A percentile compares a stretch with the other conserved stretches of the same genome.
phyloP scores from a whole-genome alignment of 176 grass and related monocot genomes.

The Urochloa ruziziensis region DNA sequence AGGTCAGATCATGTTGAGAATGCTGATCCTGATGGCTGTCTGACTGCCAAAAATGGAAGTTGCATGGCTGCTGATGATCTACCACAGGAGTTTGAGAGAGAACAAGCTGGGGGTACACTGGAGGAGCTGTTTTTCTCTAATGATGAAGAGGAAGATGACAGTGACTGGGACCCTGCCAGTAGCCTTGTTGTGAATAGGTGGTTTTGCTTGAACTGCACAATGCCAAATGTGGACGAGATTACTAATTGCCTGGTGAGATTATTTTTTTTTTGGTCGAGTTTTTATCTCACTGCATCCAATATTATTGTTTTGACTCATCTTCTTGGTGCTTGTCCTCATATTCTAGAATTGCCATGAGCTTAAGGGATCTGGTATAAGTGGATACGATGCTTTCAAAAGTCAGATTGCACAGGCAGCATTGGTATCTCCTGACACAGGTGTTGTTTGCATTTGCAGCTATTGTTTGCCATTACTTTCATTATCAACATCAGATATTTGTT shows the following conservation, averaged over 20 bases:
- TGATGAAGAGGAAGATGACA: conserved; percentile 86
- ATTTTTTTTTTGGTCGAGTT: neutral
- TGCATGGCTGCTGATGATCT: conserved; percentile 35
- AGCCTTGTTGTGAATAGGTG: conserved; percentile 50
- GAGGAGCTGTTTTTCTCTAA: conserved; percentile 69
- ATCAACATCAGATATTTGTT: conserved; percentile 15
- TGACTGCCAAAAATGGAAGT: conserved; percentile 35
- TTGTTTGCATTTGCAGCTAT: conserved; percentile 29
- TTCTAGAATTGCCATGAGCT: conserved; percentile 60
- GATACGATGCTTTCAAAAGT: conserved; percentile 63
- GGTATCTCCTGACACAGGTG: conserved; percentile 53
- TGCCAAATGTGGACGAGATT: conserved; percentile 57
- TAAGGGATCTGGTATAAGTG: conserved; percentile 56
- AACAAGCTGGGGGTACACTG: conserved; percentile 50
- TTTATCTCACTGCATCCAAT: conserved; percentile 17
- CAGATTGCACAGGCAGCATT: conserved; percentile 48
- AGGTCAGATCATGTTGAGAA: conserved; percentile 33
- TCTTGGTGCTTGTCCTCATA: conserved; percentile 34
- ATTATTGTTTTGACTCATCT: conserved; percentile 21
- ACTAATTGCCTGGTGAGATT: conserved; percentile 53
- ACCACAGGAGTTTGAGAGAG: conserved; percentile 33
- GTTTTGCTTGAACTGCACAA: conserved; percentile 84
- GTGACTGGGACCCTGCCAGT: conserved; percentile 76
- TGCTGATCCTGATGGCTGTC: conserved; percentile 28
- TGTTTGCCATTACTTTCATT: conserved; percentile 13